These are phyloP conservation scores for Leccinum fibrillosum DNA, from an alignment of 768 basidiomycete species.

Conservation along the genomic window DNA sequence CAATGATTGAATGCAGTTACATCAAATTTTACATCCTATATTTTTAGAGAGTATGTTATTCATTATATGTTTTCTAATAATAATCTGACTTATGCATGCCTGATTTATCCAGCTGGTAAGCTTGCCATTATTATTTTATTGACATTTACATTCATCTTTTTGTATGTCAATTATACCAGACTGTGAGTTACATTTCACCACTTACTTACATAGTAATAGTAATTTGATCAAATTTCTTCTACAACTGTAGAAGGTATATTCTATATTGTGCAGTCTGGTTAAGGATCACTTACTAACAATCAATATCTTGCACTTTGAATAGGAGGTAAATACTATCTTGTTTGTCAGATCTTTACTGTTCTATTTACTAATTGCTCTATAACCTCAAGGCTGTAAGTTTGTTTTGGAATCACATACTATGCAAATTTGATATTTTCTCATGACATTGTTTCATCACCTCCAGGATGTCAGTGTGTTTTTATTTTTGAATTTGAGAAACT, in stretches of 20 bases:
- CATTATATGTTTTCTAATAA: too few species aligned
- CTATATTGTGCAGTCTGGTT: not conserved
- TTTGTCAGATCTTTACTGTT: too few species aligned
- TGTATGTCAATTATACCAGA: too few species aligned
- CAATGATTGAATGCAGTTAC: too few species aligned
- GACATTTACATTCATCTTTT: too few species aligned
- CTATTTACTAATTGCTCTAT: not conserved
- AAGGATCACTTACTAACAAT: not conserved
- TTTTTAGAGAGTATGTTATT: too few species aligned
- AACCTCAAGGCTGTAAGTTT: not conserved
- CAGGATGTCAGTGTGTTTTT: not conserved
- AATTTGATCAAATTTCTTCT: not conserved
- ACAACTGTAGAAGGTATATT: not conserved
- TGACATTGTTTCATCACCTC: not conserved
- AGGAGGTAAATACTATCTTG: not conserved
- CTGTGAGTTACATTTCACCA: too few species aligned
- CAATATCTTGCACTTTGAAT: not conserved
- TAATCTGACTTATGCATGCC: fast-evolving
- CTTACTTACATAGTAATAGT: too few species aligned
- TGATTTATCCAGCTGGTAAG: too few species aligned
- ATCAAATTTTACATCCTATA: too few species aligned
- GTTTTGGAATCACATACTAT: not conserved
- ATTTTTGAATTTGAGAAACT: not conserved
- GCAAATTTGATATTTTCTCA: not conserved
- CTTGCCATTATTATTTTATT: too few species aligned